phyloP scores from a whole-genome alignment of 2,329 filamentous ascomycete species.

The Talaromyces albobiverticillius region DNA sequence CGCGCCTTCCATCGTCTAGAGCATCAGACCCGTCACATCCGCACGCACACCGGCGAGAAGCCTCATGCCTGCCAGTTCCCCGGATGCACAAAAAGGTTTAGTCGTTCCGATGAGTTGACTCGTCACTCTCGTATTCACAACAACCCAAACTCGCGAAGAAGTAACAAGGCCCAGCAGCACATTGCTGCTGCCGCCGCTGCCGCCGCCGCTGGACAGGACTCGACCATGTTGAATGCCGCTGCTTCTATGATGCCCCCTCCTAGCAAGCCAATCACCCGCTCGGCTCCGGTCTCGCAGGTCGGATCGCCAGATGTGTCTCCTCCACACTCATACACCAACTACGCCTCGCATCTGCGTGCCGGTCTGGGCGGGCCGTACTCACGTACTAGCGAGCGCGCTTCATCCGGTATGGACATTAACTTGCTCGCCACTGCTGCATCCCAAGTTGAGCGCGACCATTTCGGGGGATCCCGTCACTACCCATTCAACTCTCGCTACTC shows the following conservation, averaged over 20 bases:
- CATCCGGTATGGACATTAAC: slow-evolving; percentile 60
- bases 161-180: slow-evolving; percentile 74
- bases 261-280: slow-evolving; percentile 77
- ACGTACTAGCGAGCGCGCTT: slow-evolving; percentile 30
- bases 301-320: slow-evolving; percentile 95
- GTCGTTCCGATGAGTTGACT: slow-evolving; percentile 91
- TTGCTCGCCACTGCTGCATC: slow-evolving; percentile 68
- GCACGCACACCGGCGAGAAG: slow-evolving; percentile 97
- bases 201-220: slow-evolving; percentile 50
- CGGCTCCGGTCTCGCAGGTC: slow-evolving; percentile 80
- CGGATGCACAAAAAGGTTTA: slow-evolving; percentile 96
- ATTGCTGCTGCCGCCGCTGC: slow-evolving; percentile 58
- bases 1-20: slow-evolving; percentile 98
- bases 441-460: slow-evolving; percentile 60
- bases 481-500: slow-evolving; percentile 47
- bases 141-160: slow-evolving; percentile 93
- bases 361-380: slow-evolving; percentile 56
- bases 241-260: slow-evolving; percentile 76
- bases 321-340: slow-evolving; percentile 75
- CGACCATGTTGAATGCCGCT: slow-evolving; percentile 39
- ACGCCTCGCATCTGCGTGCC: slow-evolving; percentile 57
- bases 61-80: slow-evolving; percentile 94
- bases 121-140: slow-evolving; percentile 97
- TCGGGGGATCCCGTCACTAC: slow-evolving; percentile 47
- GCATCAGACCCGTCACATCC: slow-evolving; percentile 88